A percentile compares a stretch with the other conserved stretches of the same genome.
Conservation (phyloP, 345 rosid species). For the Murraya koenigii region DNA sequence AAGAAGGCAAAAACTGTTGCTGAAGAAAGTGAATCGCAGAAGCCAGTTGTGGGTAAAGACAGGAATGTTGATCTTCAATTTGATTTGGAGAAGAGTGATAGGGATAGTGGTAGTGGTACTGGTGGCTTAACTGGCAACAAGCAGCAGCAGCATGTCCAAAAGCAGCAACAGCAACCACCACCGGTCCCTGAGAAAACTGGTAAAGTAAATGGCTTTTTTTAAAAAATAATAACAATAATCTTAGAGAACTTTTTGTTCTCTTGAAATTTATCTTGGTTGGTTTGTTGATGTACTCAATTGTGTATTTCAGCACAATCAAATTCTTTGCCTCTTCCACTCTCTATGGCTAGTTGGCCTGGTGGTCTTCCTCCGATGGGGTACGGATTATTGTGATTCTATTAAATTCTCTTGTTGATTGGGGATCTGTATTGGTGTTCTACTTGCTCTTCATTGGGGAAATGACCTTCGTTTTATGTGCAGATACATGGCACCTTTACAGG, state of each 20-base stretch:
- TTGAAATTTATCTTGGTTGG: background rate
- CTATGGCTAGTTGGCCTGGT: slow-evolving; percentile 89
- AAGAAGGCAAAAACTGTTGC: slow-evolving; percentile 37
- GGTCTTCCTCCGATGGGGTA: slow-evolving; percentile 99
- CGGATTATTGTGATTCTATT: slow-evolving; percentile 2
- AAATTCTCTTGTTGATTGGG: background rate
- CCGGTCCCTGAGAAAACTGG: slow-evolving; percentile 54
- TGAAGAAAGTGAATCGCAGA: slow-evolving; percentile 49
- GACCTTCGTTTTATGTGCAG: slow-evolving; percentile 42
- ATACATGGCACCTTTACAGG: slow-evolving; percentile 87
- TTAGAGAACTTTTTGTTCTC: slow-evolving; percentile 1
- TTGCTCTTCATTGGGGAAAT: slow-evolving; percentile 7
- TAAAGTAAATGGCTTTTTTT: slow-evolving; percentile 22
- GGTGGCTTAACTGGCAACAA: slow-evolving; percentile 32
- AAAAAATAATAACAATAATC: too few relatives aligned
- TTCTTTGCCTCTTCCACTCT: slow-evolving; percentile 65
- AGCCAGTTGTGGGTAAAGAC: slow-evolving; percentile 40
- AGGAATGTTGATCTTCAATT: slow-evolving; percentile 67
- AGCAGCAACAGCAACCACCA: slow-evolving; percentile 54
- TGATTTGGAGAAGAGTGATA: slow-evolving; percentile 79
- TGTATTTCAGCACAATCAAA: slow-evolving; percentile 58
- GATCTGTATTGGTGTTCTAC: slow-evolving; percentile 1
- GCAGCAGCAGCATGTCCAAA: slow-evolving; percentile 47
- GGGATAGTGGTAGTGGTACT: slow-evolving; percentile 24
- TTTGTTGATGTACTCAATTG: slow-evolving; percentile 7